Conservation (phyloP, 1,284 basidiomycete genomes). For the Meripilus lineatus region DNA sequence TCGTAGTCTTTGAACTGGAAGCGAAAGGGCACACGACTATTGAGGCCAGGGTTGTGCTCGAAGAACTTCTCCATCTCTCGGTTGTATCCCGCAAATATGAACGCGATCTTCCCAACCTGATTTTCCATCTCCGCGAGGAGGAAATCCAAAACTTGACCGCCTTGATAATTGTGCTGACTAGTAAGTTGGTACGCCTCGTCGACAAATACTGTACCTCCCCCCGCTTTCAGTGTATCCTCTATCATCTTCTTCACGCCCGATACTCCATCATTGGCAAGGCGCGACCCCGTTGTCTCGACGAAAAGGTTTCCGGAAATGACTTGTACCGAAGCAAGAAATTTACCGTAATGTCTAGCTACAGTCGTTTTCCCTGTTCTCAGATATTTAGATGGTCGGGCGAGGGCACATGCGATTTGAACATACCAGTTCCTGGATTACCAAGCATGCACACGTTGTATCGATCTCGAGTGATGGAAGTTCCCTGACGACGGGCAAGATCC, state of each 20-base stretch:
- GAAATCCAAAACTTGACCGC: constrained; percentile 56
- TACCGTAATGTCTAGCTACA: constrained; percentile 56
- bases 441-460: constrained; percentile 28
- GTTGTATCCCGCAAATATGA: constrained; percentile 64
- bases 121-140: constrained; percentile 72
- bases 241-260: constrained; percentile 44
- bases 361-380: constrained; percentile 56
- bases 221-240: constrained; percentile 40
- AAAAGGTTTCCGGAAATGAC: constrained; percentile 52
- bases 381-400: not conserved
- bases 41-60: constrained; percentile 63
- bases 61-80: constrained; percentile 73
- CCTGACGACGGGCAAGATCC: constrained; percentile 23
- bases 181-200: constrained; percentile 68
- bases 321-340: constrained; percentile 50
- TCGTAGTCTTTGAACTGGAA: constrained; percentile 60
- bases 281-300: constrained; percentile 57
- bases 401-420: not conserved
- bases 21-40: constrained; percentile 56
- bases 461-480: constrained; percentile 20
- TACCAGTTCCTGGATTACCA: constrained; percentile 33
- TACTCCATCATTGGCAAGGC: constrained; percentile 53
- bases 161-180: constrained; percentile 38
- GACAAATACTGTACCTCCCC: constrained; percentile 60
- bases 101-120: constrained; percentile 55